Evolutionary conservation across 148 eudicot species (phyloP).

Genomic region (Beta vulgaris): DNA sequence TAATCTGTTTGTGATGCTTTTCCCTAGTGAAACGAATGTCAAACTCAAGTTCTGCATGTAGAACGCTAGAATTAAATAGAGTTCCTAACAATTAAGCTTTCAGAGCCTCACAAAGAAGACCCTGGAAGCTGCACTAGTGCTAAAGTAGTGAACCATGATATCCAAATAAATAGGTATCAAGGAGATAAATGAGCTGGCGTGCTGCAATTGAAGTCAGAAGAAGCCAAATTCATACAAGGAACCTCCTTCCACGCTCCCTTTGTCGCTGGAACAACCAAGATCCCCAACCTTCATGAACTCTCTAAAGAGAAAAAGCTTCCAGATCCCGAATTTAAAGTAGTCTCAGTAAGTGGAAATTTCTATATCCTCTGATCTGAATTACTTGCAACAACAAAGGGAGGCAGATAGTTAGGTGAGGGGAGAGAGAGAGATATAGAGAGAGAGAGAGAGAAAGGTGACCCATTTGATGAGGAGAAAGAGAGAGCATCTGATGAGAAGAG

Average conservation of each 20-base stretch:
- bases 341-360: background rate
- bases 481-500: too few species aligned
- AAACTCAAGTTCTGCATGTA: background rate
- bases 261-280: background rate
- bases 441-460: too few species aligned
- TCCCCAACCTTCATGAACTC: background rate
- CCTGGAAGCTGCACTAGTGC: background rate
- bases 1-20: too few species aligned
- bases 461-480: too few species aligned
- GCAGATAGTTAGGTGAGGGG: too few species aligned
- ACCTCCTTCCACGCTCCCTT: background rate
- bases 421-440: too few species aligned
- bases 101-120: background rate
- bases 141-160: too few species aligned
- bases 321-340: background rate
- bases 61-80: background rate
- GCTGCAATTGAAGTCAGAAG: background rate
- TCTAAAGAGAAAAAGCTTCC: background rate
- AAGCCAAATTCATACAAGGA: background rate
- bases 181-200: background rate
- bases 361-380: too few species aligned
- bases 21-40: background rate
- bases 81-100: background rate
- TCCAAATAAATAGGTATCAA: background rate
- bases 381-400: too few species aligned